Percentiles rank a stretch among this genome's conserved stretches.
phyloP scores from a whole-genome alignment of 306 rosid genomes.

The Vigna trinervia region DNA sequence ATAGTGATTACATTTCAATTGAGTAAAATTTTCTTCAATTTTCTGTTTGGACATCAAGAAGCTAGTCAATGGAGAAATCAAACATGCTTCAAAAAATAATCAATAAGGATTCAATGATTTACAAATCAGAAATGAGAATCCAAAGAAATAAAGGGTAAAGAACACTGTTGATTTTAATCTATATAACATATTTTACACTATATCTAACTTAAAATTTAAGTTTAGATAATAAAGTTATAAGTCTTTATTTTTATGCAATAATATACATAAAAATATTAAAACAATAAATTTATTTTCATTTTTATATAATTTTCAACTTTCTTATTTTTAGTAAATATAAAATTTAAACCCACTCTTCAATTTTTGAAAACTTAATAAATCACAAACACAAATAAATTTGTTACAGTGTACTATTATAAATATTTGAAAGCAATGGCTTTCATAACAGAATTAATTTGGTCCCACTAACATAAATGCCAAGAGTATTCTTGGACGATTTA shows the following conservation, averaged over 20 bases:
- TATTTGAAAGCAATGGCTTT: neutral
- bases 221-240: too few relatives aligned
- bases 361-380: too few relatives aligned
- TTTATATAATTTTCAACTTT: too few relatives aligned
- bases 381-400: too few relatives aligned
- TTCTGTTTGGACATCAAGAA: slow-evolving; percentile 11
- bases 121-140: neutral
- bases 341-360: too few relatives aligned
- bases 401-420: neutral
- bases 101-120: neutral
- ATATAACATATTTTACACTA: too few relatives aligned
- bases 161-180: too few relatives aligned
- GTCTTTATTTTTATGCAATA: too few relatives aligned
- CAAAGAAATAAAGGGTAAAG: neutral
- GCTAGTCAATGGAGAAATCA: neutral
- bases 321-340: too few relatives aligned
- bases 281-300: too few relatives aligned
- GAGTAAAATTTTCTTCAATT: slow-evolving; percentile 21
- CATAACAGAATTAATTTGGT: neutral
- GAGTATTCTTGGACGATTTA: neutral
- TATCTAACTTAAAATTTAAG: too few relatives aligned
- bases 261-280: too few relatives aligned
- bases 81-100: neutral
- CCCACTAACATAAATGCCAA: neutral
- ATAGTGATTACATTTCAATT: neutral